These are phyloP conservation scores for Picochlorum costavermella DNA, from an alignment of 139 green algal species.

Conservation along the genomic window DNA sequence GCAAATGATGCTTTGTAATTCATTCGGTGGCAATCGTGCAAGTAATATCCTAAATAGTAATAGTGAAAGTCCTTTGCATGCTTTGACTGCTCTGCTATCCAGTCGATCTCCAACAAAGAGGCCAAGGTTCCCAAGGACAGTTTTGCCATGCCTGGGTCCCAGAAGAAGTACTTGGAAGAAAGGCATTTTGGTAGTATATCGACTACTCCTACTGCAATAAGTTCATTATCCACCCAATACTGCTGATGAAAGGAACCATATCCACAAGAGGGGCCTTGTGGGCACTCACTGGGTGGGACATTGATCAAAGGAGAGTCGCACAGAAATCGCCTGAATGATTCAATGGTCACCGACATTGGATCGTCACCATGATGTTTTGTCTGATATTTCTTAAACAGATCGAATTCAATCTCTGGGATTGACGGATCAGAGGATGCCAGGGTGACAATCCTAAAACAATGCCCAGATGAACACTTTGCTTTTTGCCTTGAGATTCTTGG, in stretches of 20 bases:
- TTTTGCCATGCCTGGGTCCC: slow-evolving; percentile 63
- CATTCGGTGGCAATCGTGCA: slow-evolving; percentile 92
- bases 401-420: slow-evolving; percentile 24
- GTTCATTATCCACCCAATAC: slow-evolving; percentile 77
- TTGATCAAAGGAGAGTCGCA: slow-evolving; percentile 55
- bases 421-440: slow-evolving; percentile 7
- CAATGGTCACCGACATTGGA: slow-evolving; percentile 25
- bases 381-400: slow-evolving; percentile 32
- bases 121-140: slow-evolving; percentile 63
- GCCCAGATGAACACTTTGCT: too few species aligned
- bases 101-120: slow-evolving; percentile 77
- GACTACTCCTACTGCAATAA: slow-evolving; percentile 88
- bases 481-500: too few species aligned
- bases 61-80: slow-evolving; percentile 49
- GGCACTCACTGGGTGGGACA: slow-evolving; percentile 11
- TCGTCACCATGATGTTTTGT: slow-evolving; percentile 49
- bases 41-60: slow-evolving; percentile 96
- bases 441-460: slow-evolving; percentile 20
- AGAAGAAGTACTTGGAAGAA: slow-evolving; percentile 91
- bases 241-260: slow-evolving; percentile 92
- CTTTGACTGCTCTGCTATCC: slow-evolving; percentile 40
- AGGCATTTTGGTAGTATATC: slow-evolving; percentile 80
- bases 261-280: slow-evolving; percentile 14
- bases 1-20: slow-evolving; percentile 74
- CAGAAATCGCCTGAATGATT: slow-evolving; percentile 59